phyloP scores from a whole-genome alignment of 148 eudicot genomes.

The Salicornia ramosissima region DNA sequence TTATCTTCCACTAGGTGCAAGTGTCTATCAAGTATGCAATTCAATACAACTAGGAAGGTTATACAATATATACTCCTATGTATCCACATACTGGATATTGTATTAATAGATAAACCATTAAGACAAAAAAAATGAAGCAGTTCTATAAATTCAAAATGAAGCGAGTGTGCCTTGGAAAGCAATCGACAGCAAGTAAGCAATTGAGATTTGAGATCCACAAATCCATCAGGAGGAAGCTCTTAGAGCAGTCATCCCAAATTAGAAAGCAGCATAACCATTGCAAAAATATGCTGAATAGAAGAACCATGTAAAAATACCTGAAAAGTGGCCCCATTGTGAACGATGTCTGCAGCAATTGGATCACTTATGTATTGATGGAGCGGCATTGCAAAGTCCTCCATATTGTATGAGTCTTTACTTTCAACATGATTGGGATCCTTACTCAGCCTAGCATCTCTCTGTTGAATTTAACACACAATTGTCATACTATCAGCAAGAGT shows the following conservation, averaged over 20 bases:
- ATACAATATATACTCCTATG: not conserved
- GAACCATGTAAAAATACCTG: constrained; percentile 47
- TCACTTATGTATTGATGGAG: constrained; percentile 66
- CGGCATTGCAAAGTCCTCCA: constrained; percentile 78
- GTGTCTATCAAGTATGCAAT: no score
- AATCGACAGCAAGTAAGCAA: not conserved
- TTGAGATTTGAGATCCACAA: no score
- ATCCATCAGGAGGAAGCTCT: not conserved
- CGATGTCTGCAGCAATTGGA: constrained; percentile 74
- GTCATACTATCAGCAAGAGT: constrained; percentile 4
- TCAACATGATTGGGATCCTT: constrained; percentile 24
- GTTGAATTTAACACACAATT: constrained; percentile 24
- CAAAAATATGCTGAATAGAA: constrained; percentile 7
- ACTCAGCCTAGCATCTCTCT: constrained; percentile 72
- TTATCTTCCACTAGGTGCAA: no score
- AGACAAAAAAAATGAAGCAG: not conserved
- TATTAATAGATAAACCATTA: not conserved
- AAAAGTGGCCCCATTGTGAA: constrained; percentile 97
- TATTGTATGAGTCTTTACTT: constrained; percentile 58
- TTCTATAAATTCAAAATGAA: not conserved
- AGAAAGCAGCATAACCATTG: not conserved
- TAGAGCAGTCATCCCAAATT: not conserved
- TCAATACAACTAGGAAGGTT: not conserved
- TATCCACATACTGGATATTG: not conserved
- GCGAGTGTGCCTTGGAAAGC: not conserved